Evolutionary conservation across 176 grass and related monocot species (phyloP), one percentile per base, ranked within the genome.

Genomic region (Rhynchospora breviuscula): DNA sequence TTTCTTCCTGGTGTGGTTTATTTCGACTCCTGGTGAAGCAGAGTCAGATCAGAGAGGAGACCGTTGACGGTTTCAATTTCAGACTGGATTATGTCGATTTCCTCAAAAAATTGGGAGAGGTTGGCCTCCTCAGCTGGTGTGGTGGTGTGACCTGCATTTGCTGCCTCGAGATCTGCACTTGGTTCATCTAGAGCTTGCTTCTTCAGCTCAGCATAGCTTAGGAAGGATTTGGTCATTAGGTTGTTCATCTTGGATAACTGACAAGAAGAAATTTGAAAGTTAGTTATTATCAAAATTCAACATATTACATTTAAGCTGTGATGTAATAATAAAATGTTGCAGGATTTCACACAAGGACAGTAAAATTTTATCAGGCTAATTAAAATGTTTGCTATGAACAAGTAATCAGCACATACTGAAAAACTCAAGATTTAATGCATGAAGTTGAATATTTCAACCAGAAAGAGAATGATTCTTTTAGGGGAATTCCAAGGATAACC

Each of bases 11-110:
- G n/a, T n/a, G n/a, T n/a, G n/a, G n/a, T n/a, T n/a, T n/a, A 79
- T 82, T 80, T 83, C 31, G 88, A 80, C 56, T 90, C 88, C 62
- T 46, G 84, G 35, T 90, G 45, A 66, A 90, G 62, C 61, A 68
- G 51, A 1, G 19, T 85, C 8, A 90, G 80, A 59, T 90, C 88
- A 35, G 72, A 60, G 22, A 90, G 88, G 15, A 87, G 88, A 21
- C 71, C 64, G 43, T 61, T 48, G 68, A 90, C 21, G 8, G 46
- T 82, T 4, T 86, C 73, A 61, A 86, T 90, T 68, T 84, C 85
- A 7, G 80, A 86, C 71, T 64, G 88, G 45, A 90, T 86, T 22
- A 35, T 62, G 15, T 51, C 63, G 35, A 90, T 84, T 82, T 86
- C 88, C 22, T 59, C 22, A 10, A 90, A 90, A 53, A 90, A 90